Evolutionary conservation across 2,329 filamentous ascomycete species (phyloP).

Genomic region (Cladosporium sp.): DNA sequence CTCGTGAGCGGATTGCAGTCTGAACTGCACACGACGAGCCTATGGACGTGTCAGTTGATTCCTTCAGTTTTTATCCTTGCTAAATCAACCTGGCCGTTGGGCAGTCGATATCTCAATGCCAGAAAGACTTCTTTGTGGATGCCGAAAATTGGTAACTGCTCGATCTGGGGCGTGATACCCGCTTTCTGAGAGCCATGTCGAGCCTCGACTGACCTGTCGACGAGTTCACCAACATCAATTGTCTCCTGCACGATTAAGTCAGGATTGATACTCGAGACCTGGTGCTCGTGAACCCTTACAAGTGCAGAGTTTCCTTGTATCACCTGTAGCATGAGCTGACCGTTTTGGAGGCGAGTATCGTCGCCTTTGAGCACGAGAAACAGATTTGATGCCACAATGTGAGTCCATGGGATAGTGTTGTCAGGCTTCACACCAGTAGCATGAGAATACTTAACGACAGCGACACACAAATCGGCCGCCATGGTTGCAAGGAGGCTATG

Average conservation of each 20-base stretch:
- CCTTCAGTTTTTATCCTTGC: neutral
- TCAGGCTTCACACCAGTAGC: constrained; percentile 31
- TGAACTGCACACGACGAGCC: constrained; percentile 30
- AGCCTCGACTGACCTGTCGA: constrained; percentile 21
- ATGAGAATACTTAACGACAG: constrained; percentile 29
- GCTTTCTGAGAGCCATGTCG: constrained; percentile 19
- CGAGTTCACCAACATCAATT: constrained; percentile 25
- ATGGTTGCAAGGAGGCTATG: constrained; percentile 9
- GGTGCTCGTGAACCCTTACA: constrained; percentile 26
- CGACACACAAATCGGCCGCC: constrained; percentile 25
- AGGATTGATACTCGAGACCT: neutral
- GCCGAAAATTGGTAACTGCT: constrained; percentile 43
- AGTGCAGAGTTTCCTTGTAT: constrained; percentile 38
- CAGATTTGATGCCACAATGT: constrained; percentile 29
- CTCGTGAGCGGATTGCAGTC: constrained; percentile 22
- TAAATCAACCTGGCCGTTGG: constrained; percentile 32
- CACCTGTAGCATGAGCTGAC: constrained; percentile 33
- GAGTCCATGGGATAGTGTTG: constrained; percentile 34
- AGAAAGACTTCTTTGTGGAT: constrained; percentile 37
- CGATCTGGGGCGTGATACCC: constrained; percentile 29
- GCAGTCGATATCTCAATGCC: constrained; percentile 38
- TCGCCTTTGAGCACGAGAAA: constrained; percentile 20
- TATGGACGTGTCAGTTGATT: constrained; percentile 12
- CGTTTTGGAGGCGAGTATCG: constrained; percentile 15
- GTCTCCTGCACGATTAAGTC: constrained; percentile 24